Base-by-base conservation (phyloP, 2,329 filamentous ascomycete genomes). In the Ustilaginoidea virens region DNA sequence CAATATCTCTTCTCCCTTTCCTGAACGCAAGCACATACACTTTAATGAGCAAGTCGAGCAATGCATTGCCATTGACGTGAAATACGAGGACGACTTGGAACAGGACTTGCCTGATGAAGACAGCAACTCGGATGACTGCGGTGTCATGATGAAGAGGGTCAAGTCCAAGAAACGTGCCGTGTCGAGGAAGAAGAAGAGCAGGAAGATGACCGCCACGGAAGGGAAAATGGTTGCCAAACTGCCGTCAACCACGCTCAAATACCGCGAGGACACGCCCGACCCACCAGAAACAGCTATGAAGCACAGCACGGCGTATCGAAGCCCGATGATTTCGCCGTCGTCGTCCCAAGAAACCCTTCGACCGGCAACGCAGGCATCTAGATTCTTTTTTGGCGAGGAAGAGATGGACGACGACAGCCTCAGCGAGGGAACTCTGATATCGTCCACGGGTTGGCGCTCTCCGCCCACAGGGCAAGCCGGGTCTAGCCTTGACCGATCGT, bases 1-100 rank as follows among this genome's bases (percentile, higher is more conserved):
- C 1, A 80, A 78, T n/a, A 39, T 70, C 10, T 42, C 61, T 52
- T 63, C 75, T 47, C 53, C 83, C 33, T 55, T 70, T 58, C 53
- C 69, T 6, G 76, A 79, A 43, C 69, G 74, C 44, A 85, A 76
- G 35, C 87, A 93, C 49, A 96, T 98, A 39, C 82, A 92, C 46
- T 98, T 98, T 52, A 90, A 94, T 47, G 81, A 94, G 47, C 80
- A 87, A 55, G 90, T 98, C 3, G 77, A 86, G 49, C 87, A 96
- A 49, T 94, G 86, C 49, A 94, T 94, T 39, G 90, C 90, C 6
- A 72, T 98, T 18, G 86, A 96, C 19, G 67, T 74, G 41, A 92
- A 92, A 55, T 74, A 80, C 38, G 73, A 80, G 17, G 74, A 82
- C 30, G 73, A 80, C 8, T 65, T 77, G 9, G 66, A 73, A 15